Evolutionary conservation across 768 basidiomycete genomes (phyloP), one percentile per base, ranked within the genome.

Genomic region (Lentinula edodes): DNA sequence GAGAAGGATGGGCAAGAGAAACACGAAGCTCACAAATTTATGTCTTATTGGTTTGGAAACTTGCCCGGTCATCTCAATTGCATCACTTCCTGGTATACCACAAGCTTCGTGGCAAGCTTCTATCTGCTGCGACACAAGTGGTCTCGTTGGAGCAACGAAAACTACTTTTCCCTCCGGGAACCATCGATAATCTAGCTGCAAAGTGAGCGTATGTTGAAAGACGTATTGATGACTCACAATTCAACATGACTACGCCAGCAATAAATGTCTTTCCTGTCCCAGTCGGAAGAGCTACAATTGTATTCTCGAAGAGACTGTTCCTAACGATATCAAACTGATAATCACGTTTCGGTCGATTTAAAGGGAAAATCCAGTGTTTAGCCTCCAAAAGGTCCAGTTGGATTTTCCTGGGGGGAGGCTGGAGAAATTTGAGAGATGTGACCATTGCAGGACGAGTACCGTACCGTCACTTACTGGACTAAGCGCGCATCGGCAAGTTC

Each of bases 201-300:
- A 35, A 34, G 34, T 20, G 6, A 39, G 53, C 38, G 36, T 8
- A 55, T 2, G 20, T 35, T 8, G 38, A 20, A 28, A 7, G 7
- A 2, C 8, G 53, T 39, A 16, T 8, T 52, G 34, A 32, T 20
- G 1, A 68, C 73, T 45, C 67, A 93, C 93, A 96, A 69, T 95
- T 96, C 34, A 95, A 75, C 96, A 99, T 98, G 20, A 99, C 83
- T 2, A 93, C 93, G 0, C 96, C 95, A 3, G 97, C 97, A 62
- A 99, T 90, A 68, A 99, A 98, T 0, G 97, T 99, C 76, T 99
- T 99, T 15, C 97, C 97, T 12, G 98, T 77, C 50, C 97, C 97
- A 0, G 97, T 99, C 1, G 97, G 97, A 13, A 99, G 76, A 0
- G 95, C 90, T 34, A 98, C 95, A 7, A 99, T 83, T 6, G 93